phyloP scores from a whole-genome alignment of 305 asterid species.

The Fraxinus nigra region DNA sequence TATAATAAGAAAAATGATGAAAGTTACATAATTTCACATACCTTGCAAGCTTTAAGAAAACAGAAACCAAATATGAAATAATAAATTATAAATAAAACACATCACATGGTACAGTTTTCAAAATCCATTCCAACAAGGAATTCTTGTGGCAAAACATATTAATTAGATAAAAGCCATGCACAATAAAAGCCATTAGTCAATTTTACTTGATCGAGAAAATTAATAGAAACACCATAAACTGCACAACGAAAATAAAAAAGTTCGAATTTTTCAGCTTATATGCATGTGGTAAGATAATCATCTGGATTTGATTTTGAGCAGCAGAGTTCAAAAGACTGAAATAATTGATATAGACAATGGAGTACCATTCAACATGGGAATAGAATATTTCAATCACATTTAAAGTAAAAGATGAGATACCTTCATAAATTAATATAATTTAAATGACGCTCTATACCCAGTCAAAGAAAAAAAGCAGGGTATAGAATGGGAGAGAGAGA shows the following conservation, averaged over 20 bases:
- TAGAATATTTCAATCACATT: not conserved
- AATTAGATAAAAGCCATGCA: not conserved
- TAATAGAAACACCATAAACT: not conserved
- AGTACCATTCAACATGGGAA: not conserved
- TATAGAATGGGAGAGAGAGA: not conserved
- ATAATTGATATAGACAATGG: not conserved
- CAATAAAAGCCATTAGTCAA: not conserved
- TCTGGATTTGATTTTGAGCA: constrained; percentile 7
- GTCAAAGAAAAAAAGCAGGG: not conserved
- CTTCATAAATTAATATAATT: not conserved
- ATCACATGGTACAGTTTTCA: not conserved
- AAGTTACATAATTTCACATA: not conserved
- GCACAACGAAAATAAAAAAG: not conserved
- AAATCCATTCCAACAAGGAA: not conserved
- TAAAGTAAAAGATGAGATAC: not conserved
- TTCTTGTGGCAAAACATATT: not conserved
- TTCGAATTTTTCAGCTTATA: not conserved
- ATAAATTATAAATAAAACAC: not conserved
- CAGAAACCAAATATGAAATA: not conserved
- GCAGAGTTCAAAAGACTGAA: not conserved
- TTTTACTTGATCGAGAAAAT: constrained; percentile 1
- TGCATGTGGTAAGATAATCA: not conserved
- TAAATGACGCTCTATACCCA: not conserved
- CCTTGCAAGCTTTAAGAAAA: not conserved
- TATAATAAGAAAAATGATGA: not conserved